These are phyloP conservation scores for Sporothrix dimorphospora DNA, from an alignment of 2,329 filamentous ascomycete species.

Conservation along the genomic window DNA sequence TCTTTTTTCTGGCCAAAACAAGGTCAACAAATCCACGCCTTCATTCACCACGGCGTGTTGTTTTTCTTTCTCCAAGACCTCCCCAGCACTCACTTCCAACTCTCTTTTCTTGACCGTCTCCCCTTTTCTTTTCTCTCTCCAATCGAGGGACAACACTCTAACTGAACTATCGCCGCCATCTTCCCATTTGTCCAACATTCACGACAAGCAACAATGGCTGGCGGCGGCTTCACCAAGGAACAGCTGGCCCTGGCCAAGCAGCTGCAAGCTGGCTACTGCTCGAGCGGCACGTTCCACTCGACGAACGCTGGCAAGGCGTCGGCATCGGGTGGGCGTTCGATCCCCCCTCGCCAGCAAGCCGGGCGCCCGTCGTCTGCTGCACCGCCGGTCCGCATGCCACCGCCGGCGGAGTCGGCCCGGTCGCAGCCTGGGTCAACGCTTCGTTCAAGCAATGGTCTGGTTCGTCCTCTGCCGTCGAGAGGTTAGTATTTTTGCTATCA, in stretches of 20 bases:
- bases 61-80: too few relatives aligned
- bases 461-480: constrained; percentile 24
- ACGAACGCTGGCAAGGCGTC: background rate
- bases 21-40: background rate
- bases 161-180: background rate
- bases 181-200: background rate
- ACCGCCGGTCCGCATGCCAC: background rate
- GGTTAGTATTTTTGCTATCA: background rate
- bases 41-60: background rate
- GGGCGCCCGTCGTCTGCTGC: background rate
- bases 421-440: background rate
- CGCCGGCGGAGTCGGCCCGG: background rate
- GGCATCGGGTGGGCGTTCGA: background rate
- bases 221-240: constrained; percentile 23
- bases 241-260: constrained; percentile 32
- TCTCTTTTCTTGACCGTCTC: too few relatives aligned
- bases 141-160: background rate
- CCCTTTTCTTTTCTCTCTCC: background rate
- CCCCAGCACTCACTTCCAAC: too few relatives aligned
- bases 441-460: constrained; percentile 21
- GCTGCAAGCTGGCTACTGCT: constrained; percentile 26
- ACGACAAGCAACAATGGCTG: background rate
- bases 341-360: background rate
- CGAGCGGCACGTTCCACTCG: constrained; percentile 25
- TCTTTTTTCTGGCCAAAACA: background rate